These are phyloP conservation scores for Aspergillus quadricinctus DNA, from an alignment of 2,329 filamentous ascomycete genomes.

Conservation along the genomic window DNA sequence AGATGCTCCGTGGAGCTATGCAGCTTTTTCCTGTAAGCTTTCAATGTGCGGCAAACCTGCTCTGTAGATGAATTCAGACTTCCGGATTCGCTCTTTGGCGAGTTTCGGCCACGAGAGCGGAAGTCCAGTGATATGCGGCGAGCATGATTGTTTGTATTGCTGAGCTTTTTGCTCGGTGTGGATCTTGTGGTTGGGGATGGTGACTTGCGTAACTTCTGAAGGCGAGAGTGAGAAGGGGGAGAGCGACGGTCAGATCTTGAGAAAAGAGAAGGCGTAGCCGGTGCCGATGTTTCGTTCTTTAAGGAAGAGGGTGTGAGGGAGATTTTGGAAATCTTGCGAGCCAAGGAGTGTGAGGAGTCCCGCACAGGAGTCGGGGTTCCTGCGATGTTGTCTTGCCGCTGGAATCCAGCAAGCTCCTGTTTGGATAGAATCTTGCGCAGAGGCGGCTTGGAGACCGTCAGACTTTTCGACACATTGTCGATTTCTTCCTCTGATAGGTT, in stretches of 20 bases:
- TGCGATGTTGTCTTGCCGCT: conserved; percentile 46
- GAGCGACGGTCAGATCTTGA: conserved; percentile 28
- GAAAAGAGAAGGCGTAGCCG: conserved; percentile 27
- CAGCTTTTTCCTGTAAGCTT: conserved; percentile 57
- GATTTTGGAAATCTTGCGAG: conserved; percentile 53
- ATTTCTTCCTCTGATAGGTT: conserved; percentile 30
- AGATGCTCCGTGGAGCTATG: conserved; percentile 46
- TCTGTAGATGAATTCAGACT: conserved; percentile 52
- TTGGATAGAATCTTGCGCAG: conserved; percentile 82
- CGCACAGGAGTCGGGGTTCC: conserved; percentile 41
- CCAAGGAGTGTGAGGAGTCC: conserved; percentile 46
- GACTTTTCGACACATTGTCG: conserved; percentile 42
- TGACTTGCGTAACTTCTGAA: conserved; percentile 28
- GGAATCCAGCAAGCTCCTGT: conserved; percentile 78
- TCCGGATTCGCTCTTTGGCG: conserved; percentile 40
- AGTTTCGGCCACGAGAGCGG: conserved; percentile 43
- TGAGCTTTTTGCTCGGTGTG: conserved; percentile 25
- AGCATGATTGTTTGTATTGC: conserved; percentile 26
- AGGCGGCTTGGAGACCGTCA: conserved; percentile 62
- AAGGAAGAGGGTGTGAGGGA: conserved; percentile 39
- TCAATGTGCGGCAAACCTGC: conserved; percentile 53
- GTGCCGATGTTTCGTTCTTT: conserved; percentile 26
- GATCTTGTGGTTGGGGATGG: conserved; percentile 38
- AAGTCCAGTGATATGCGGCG: conserved; percentile 49
- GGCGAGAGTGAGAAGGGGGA: conserved; percentile 21